Conservation (phyloP, 2,329 filamentous ascomycete species). For the Aspergillus unguis region DNA sequence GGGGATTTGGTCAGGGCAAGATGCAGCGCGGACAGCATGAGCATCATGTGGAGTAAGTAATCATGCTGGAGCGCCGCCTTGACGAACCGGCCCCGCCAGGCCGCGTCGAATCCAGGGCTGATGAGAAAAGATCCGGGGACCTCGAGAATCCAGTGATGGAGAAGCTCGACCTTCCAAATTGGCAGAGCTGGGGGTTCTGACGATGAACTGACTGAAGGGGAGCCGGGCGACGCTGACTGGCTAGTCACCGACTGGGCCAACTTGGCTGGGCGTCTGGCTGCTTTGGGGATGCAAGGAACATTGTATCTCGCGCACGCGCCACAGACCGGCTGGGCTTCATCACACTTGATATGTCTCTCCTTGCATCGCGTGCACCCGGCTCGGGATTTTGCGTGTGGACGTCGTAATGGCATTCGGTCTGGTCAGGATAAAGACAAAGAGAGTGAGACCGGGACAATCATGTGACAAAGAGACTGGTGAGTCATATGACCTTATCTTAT, state of each 20-base stretch:
- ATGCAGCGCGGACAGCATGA: not conserved
- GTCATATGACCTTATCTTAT: not conserved
- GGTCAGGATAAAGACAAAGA: not conserved
- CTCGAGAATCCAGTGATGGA: not conserved
- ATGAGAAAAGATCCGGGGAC: not conserved
- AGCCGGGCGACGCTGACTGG: too few species aligned
- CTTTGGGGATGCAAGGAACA: not conserved
- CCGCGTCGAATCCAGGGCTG: not conserved
- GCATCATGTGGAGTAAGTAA: conserved; percentile 1
- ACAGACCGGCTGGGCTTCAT: not conserved
- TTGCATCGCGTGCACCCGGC: not conserved
- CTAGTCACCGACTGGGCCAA: not conserved
- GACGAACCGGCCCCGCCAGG: not conserved
- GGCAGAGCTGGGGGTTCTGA: not conserved
- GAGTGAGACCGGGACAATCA: not conserved
- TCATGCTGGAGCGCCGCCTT: not conserved
- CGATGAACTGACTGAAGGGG: too few species aligned
- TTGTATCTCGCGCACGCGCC: not conserved
- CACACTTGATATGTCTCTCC: not conserved
- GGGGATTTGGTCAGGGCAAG: not conserved
- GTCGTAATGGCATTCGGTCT: not conserved
- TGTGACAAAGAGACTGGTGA: not conserved
- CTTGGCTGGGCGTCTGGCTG: not conserved
- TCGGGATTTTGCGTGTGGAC: not conserved
- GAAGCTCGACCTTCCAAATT: not conserved